Conservation (phyloP, 352 stramenopile genomes). For the Globisporangium abappressorium region DNA sequence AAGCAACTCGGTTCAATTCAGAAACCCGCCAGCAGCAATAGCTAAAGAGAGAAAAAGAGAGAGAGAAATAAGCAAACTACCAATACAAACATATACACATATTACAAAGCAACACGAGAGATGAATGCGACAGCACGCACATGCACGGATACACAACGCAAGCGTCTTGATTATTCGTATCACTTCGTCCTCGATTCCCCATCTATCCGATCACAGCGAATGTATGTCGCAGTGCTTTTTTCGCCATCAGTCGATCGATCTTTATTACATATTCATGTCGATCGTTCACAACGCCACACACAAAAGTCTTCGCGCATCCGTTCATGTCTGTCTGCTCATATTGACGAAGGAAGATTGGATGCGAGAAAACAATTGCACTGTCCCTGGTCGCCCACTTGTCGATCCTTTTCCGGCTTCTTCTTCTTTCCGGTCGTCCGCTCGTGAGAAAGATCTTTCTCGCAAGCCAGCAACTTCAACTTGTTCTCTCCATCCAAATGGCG, state of each 20-base stretch:
- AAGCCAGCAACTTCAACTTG: slow-evolving; percentile 3
- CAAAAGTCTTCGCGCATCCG: too few relatives aligned
- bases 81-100: neutral
- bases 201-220: neutral
- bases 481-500: neutral
- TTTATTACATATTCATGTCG: neutral
- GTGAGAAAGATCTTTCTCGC: neutral
- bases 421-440: neutral
- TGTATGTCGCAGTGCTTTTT: too few relatives aligned
- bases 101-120: neutral
- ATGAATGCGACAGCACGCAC: neutral
- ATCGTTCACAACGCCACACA: neutral
- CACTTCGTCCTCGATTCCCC: neutral
- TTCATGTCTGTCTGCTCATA: neutral
- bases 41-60: neutral
- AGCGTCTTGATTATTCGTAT: neutral
- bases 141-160: neutral
- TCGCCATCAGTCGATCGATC: neutral
- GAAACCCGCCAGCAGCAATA: neutral
- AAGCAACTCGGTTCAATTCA: neutral
- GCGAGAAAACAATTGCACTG: neutral
- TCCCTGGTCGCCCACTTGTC: slow-evolving; percentile 8
- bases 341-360: neutral
- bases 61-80: too few relatives aligned
- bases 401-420: neutral